These are phyloP conservation scores for Coemansia sp. DNA, from an alignment of 192 early-diverging fungal species.

Conservation along the genomic window DNA sequence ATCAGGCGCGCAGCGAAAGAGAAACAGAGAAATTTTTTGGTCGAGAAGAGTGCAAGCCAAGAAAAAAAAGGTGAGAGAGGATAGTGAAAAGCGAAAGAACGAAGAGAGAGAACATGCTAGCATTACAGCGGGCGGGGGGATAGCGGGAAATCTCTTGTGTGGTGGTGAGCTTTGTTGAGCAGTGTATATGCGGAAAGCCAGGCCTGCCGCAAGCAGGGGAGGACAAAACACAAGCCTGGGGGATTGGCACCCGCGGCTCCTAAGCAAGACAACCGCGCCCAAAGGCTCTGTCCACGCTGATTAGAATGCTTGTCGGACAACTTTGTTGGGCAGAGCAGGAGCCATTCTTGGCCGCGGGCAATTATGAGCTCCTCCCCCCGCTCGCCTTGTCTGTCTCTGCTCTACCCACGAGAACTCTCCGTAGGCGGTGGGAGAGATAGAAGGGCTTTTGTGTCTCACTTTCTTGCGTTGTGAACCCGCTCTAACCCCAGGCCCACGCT, in stretches of 20 bases:
- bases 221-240: constrained; percentile 2
- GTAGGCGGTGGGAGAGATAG: not conserved
- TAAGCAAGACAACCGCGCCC: not conserved
- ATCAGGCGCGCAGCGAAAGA: not conserved
- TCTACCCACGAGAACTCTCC: not conserved
- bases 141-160: not conserved
- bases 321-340: not conserved
- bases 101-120: not conserved
- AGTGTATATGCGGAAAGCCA: not conserved
- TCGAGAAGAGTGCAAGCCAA: not conserved
- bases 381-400: not conserved
- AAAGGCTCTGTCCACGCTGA: not conserved
- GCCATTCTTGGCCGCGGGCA: not conserved
- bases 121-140: not conserved
- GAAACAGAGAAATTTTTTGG: not conserved
- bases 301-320: not conserved
- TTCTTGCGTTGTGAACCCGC: not conserved
- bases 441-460: not conserved
- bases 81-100: not conserved
- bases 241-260: constrained; percentile 3
- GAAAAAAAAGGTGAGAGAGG: not conserved
- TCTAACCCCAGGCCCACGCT: not conserved
- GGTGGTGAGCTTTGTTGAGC: not conserved
- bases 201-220: not conserved
- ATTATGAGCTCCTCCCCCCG: too few species aligned